These are phyloP conservation scores for Lactifluus volemus DNA, from an alignment of 768 basidiomycete genomes.

Conservation along the genomic window DNA sequence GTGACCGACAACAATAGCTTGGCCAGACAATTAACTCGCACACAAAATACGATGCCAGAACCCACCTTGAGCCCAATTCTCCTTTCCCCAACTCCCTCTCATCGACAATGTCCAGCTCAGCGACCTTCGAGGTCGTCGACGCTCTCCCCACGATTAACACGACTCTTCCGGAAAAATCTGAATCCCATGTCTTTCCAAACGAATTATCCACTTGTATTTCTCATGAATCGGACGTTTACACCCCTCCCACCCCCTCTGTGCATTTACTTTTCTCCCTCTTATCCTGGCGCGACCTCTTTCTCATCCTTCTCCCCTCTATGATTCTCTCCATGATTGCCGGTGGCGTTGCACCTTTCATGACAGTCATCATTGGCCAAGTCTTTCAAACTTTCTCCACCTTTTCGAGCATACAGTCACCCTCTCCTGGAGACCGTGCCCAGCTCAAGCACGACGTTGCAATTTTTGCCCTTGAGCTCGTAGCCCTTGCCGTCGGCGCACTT, in stretches of 20 bases:
- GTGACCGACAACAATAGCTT: constrained; percentile 11
- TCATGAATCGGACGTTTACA: constrained; percentile 19
- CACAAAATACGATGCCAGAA: constrained; percentile 27
- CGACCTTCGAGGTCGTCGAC: constrained; percentile 23
- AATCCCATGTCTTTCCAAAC: constrained; percentile 17
- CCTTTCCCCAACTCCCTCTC: constrained; percentile 18
- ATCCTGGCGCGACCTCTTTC: constrained; percentile 43
- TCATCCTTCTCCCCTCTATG: constrained; percentile 57
- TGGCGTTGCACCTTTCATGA: constrained; percentile 80
- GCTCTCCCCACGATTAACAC: constrained; percentile 14
- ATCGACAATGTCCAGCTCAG: constrained; percentile 22
- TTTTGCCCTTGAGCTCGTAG: constrained; percentile 58
- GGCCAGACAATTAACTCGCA: constrained; percentile 3
- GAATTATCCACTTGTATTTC: constrained; percentile 22
- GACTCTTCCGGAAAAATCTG: constrained; percentile 20
- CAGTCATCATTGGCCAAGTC: constrained; percentile 64
- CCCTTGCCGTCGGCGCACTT: constrained; percentile 56
- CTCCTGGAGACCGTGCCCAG: constrained; percentile 37
- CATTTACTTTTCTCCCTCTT: constrained; percentile 60
- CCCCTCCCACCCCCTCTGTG: constrained; percentile 32
- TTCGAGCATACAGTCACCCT: constrained; percentile 34
- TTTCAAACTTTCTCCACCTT: constrained; percentile 66
- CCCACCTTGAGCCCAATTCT: constrained; percentile 2
- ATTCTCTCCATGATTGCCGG: constrained; percentile 54
- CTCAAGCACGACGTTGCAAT: constrained; percentile 51